Base-by-base conservation (phyloP, 2,329 filamentous ascomycete genomes). In the Botrytis deweyae region DNA sequence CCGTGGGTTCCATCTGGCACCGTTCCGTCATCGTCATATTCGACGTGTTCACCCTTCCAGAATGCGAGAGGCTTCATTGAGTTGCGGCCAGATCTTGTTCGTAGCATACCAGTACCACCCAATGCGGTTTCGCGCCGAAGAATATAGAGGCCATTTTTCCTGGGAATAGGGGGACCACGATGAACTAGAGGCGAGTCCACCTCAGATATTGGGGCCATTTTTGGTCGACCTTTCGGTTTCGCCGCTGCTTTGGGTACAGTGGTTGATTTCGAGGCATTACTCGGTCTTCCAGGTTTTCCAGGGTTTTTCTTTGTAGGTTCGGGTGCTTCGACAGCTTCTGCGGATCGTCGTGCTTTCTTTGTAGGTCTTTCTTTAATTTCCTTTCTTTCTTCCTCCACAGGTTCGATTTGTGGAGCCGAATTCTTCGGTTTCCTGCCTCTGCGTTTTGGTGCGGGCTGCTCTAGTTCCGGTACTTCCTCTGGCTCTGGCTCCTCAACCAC, bases 31-130 rank as follows among this genome's bases (percentile, higher is more conserved):
- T 89, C 88, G 29, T 88, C 85, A 70, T 91, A 93, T 36, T 94
- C 88, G 65, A 92, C 89, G 72, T 88, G 89, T 81, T 98, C 95
- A 77, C 94, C 94, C 78, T 90, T 90, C 95, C 95, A 98, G 81
- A 88, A 97, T 40, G 93, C 90, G 49, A 98, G 83, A 0, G 95
- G 96, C 75, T 89, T 89, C 75, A 93, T 91, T 16, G 93, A 93
- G 70, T 90, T 89, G 73, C 96, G 89, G 3, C 94, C 95, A 20
- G 92, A 95, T 72, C 94, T 90, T 69, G 91, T 93, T 63, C 86
- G 88, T 49, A 52, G 42, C 22, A 88, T 80, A 2, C 77, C 78
- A 40, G 73, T 63, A 4, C 76, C 77, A 72, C 76, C 75, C n/a
- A 38, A 9, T 29, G 86, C 85, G 20, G 83, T 84, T 78, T 88